phyloP scores from a whole-genome alignment of 1,284 basidiomycete genomes.

The Mycosarcoma maydis region DNA sequence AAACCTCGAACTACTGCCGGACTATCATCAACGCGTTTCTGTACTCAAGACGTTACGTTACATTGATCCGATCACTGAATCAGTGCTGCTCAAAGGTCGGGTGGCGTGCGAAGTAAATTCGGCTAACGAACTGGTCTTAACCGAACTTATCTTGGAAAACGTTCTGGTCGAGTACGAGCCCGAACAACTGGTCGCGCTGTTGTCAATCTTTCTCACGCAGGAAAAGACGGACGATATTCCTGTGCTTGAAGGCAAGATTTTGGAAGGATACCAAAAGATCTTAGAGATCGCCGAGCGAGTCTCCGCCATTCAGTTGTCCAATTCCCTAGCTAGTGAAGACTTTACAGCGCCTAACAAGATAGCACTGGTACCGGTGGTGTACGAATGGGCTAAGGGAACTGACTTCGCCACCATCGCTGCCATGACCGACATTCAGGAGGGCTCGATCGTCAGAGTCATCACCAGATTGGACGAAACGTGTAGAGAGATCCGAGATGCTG shows the following conservation, averaged over 20 bases:
- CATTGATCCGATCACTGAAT: conserved; percentile 74
- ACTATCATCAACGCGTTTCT: conserved; percentile 91
- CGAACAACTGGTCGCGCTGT: conserved; percentile 94
- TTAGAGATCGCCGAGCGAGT: conserved; percentile 84
- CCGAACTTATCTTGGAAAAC: conserved; percentile 96
- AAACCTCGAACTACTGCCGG: conserved; percentile 94
- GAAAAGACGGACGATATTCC: conserved; percentile 94
- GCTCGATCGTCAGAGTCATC: conserved; percentile 95
- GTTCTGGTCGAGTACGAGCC: conserved; percentile 87
- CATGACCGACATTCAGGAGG: conserved; percentile 94
- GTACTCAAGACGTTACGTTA: conserved; percentile 83
- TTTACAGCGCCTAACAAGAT: conserved; percentile 48
- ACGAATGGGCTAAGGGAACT: conserved; percentile 99
- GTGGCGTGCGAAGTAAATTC: conserved; percentile 99
- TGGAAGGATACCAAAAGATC: conserved; percentile 79
- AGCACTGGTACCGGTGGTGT: conserved; percentile 92
- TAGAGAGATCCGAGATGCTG: conserved; percentile 94
- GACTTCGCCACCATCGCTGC: conserved; percentile 93
- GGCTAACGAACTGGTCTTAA: conserved; percentile 84
- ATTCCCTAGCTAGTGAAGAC: conserved; percentile 70
- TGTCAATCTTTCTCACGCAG: conserved; percentile 96
- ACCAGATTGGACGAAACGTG: conserved; percentile 97
- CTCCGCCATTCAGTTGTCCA: conserved; percentile 78
- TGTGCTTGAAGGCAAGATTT: conserved; percentile 78
- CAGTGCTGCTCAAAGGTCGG: conserved; percentile 92